Base-by-base conservation (phyloP, 495 filamentous ascomycete species). In the Aspergillus haitiensis region DNA sequence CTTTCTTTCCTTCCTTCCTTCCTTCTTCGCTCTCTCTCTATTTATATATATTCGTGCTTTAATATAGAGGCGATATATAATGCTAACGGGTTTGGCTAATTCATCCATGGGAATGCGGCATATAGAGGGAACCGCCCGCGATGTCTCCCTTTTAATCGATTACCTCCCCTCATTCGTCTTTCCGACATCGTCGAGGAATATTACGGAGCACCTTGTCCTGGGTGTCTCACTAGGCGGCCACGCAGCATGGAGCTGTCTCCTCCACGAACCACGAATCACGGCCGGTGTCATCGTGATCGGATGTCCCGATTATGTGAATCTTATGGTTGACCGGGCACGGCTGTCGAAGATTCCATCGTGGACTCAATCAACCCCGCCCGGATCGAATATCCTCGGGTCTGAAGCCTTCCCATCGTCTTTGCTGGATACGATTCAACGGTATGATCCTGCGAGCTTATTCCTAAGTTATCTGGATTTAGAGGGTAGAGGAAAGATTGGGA, bases 181-280 rank as follows among this genome's bases (percentile, higher is more conserved):
- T 56, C 75, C 84, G 55, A 60, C 77, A 62, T 64, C 76, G 55
- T 60, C 78, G 61, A 67, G 70, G 51, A 68, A 58, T n/a, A 84
- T 96, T 55, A 80, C 83, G 35, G 81, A 86, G 33, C 83, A 97
- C 65, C 64, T 96, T 15, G 87, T 88, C 3, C 74, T 94, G 6
- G 94, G 94, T 0, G 79, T 97, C 12, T 93, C 89, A 6, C 78
- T 98, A 0, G 94, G 94, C 8, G 94, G 90, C 4, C 94, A 98
- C 68, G 86, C 89, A 18, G 88, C 88, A 0, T 98, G 93, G 88
- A 86, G 92, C 64, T 78, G 86, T 10, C 69, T 96, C 39, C 79
- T 96, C 44, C 83, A 86, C 39, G 92, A 97, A 27, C 84, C 88
- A 33, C 81, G 92, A 55, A 81, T 98, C 42, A 84, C 77, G 7